These are phyloP conservation scores for Macaranga tanarius DNA, from an alignment of 441 rosid genomes.

Conservation along the genomic window DNA sequence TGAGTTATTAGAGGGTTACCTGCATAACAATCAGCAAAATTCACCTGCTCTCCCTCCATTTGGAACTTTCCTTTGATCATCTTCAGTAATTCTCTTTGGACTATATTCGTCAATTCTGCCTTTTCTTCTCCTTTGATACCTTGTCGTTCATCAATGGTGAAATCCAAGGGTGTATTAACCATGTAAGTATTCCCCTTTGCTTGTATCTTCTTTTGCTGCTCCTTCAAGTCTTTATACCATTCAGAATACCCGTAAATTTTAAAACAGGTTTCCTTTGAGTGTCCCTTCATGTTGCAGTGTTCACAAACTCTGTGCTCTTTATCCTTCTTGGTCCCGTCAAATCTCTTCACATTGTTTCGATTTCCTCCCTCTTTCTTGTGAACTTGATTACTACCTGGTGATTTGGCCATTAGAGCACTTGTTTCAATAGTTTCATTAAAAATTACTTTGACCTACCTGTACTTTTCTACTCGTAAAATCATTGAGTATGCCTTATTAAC, in stretches of 20 bases:
- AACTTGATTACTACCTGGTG: no score
- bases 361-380: neutral
- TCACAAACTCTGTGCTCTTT: neutral
- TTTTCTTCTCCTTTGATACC: neutral
- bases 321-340: neutral
- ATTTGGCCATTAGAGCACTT: neutral
- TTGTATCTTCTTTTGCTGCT: neutral
- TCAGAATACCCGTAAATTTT: neutral
- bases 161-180: neutral
- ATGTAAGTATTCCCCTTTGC: neutral
- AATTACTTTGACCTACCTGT: neutral
- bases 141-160: neutral
- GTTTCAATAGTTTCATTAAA: neutral
- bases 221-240: neutral
- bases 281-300: neutral
- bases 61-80: neutral
- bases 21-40: neutral
- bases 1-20: neutral
- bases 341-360: neutral
- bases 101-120: neutral
- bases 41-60: rapidly evolving
- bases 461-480: neutral
- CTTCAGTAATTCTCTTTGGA: neutral
- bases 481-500: neutral
- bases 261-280: neutral